Evolutionary conservation across 2,329 filamentous ascomycete genomes (phyloP).

Genomic region (Sporothrix dimorphospora): DNA sequence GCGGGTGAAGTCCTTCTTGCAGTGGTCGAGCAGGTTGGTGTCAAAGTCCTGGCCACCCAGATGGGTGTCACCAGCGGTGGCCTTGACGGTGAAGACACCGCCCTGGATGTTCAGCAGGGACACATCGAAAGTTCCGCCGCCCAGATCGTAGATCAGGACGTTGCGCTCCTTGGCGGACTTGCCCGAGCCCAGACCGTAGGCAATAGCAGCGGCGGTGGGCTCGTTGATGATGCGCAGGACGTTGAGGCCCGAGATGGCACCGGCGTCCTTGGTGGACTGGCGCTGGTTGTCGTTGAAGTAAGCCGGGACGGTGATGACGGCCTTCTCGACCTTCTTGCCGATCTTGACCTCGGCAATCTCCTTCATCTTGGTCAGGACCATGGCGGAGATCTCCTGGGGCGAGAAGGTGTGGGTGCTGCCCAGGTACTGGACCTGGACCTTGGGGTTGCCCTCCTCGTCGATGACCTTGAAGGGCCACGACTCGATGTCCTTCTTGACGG

Average conservation of each 20-base stretch:
- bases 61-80: conserved; percentile 96
- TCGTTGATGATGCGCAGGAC: conserved; percentile 99
- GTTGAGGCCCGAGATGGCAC: conserved; percentile 95
- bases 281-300: conserved; percentile 99
- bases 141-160: conserved; percentile 99
- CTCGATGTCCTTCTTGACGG: conserved; percentile 98
- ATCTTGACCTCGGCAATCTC: conserved; percentile 98
- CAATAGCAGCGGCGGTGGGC: conserved; percentile 96
- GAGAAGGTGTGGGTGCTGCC: conserved; percentile 95
- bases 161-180: conserved; percentile 98
- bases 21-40: conserved; percentile 91
- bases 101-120: conserved; percentile 98
- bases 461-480: conserved; percentile 99
- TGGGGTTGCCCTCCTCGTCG: conserved; percentile 83
- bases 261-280: conserved; percentile 98
- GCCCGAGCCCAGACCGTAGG: conserved; percentile 93
- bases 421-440: conserved; percentile 95
- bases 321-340: conserved; percentile 98
- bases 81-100: conserved; percentile 99
- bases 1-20: conserved; percentile 78
- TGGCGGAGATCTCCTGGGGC: conserved; percentile 97
- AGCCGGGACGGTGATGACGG: conserved; percentile 96
- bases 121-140: conserved; percentile 98
- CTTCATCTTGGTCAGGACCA: conserved; percentile 99
- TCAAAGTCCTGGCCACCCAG: conserved; percentile 97